phyloP scores from a whole-genome alignment of 768 basidiomycete species.

The Lactarius tabidus region DNA sequence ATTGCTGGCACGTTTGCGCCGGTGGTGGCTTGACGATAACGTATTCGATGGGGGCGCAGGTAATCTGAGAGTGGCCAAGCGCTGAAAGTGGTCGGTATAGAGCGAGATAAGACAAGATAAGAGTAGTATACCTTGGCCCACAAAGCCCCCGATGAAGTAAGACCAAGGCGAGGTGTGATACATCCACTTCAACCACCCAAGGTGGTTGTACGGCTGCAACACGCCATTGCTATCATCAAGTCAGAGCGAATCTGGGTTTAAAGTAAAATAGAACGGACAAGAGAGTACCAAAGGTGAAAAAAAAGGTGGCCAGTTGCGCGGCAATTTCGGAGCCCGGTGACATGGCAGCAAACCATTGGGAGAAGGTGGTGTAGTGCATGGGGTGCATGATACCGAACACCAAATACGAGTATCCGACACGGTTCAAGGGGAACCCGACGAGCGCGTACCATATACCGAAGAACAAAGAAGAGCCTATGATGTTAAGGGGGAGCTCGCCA shows the following conservation, averaged over 20 bases:
- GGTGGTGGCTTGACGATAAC: slow-evolving; percentile 47
- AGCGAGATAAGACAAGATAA: not conserved
- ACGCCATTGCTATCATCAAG: slow-evolving; percentile 40
- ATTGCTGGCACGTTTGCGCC: slow-evolving; percentile 46
- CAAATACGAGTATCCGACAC: slow-evolving; percentile 41
- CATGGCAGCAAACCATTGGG: slow-evolving; percentile 41
- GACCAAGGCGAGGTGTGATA: slow-evolving; percentile 34
- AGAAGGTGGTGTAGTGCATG: slow-evolving; percentile 43
- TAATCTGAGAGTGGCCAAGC: slow-evolving; percentile 45
- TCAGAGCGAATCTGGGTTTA: not conserved
- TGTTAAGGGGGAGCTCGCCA: slow-evolving; percentile 44
- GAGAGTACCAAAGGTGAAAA: slow-evolving; percentile 40
- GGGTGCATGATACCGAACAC: slow-evolving; percentile 38
- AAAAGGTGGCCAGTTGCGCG: slow-evolving; percentile 35
- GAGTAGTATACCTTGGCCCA: slow-evolving; percentile 41
- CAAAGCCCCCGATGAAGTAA: slow-evolving; percentile 39
- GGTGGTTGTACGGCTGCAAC: slow-evolving; percentile 41
- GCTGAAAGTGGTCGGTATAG: slow-evolving; percentile 34
- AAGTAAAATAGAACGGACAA: slow-evolving; percentile 34
- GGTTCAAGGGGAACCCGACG: slow-evolving; percentile 37
- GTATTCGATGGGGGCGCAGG: slow-evolving; percentile 57
- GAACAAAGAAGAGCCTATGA: slow-evolving; percentile 39
- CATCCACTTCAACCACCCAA: slow-evolving; percentile 47
- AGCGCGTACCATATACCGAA: slow-evolving; percentile 50
- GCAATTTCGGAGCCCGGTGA: slow-evolving; percentile 41